Percentiles rank a stretch among this genome's conserved stretches.
These are phyloP conservation scores for Candida albicans DNA, from an alignment of 1,139 yeast genomes.

Conservation along the genomic window DNA sequence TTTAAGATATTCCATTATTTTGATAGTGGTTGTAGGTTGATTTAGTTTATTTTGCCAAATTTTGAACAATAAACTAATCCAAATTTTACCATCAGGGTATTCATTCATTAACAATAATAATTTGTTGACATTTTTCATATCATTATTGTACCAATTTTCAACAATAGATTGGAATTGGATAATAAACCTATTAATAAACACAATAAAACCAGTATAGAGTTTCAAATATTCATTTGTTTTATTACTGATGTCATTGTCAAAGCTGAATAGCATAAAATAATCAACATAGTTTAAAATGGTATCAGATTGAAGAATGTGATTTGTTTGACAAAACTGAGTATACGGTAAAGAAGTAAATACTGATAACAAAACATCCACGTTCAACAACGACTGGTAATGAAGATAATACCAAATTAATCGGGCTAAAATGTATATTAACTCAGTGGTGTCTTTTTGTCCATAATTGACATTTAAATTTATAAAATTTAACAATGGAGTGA, in stretches of 20 bases:
- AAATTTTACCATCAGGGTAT: slow-evolving; percentile 4
- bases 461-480: neutral
- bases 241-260: slow-evolving; percentile 1
- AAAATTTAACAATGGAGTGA: slow-evolving; percentile 7
- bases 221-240: neutral
- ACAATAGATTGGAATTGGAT: neutral
- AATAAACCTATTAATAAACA: slow-evolving; percentile 1
- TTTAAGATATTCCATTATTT: too few relatives aligned
- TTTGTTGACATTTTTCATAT: neutral
- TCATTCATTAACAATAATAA: slow-evolving; percentile 5
- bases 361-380: slow-evolving; percentile 1
- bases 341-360: too few relatives aligned
- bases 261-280: slow-evolving; percentile 7
- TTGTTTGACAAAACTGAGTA: neutral
- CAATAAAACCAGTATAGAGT: slow-evolving; percentile 4
- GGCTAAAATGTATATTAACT: slow-evolving; percentile 3
- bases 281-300: slow-evolving; percentile 5
- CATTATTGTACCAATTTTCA: slow-evolving; percentile 1
- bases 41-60: neutral
- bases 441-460: neutral
- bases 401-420: slow-evolving; percentile 11
- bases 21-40: too few relatives aligned
- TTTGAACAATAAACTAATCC: slow-evolving; percentile 2
- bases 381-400: slow-evolving; percentile 8
- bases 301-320: neutral